These are phyloP conservation scores for Clonostachys sp. DNA, from an alignment of 2,329 filamentous ascomycete genomes.

Conservation along the genomic window DNA sequence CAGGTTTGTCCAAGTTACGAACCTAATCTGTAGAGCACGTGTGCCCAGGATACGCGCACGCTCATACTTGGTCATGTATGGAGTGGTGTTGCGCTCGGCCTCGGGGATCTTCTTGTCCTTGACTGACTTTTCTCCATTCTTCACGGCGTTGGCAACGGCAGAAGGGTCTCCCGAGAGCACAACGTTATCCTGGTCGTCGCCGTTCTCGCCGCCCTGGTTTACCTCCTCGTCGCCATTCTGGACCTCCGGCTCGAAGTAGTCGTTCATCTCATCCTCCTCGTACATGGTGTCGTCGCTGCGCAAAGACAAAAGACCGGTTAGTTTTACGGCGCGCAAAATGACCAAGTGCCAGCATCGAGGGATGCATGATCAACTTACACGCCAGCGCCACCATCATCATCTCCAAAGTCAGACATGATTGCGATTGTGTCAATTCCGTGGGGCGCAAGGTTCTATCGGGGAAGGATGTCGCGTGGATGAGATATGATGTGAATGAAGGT, in stretches of 20 bases:
- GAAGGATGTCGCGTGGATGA: no score
- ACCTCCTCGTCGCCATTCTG: conserved; percentile 52
- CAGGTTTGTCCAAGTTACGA: conserved; percentile 18
- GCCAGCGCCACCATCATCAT: conserved; percentile 56
- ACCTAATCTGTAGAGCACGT: conserved; percentile 93
- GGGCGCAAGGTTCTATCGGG: no score
- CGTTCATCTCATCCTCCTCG: conserved; percentile 64
- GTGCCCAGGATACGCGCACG: conserved; percentile 89
- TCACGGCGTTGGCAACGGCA: conserved; percentile 50
- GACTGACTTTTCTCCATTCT: conserved; percentile 48
- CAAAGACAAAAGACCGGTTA: not conserved
- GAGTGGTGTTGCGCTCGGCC: conserved; percentile 85
- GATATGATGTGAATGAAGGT: not conserved
- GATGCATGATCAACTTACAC: conserved; percentile 36
- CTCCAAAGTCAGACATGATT: conserved; percentile 70
- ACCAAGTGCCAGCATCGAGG: not conserved
- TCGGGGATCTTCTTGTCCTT: conserved; percentile 88
- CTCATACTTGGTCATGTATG: conserved; percentile 99
- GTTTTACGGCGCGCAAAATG: not conserved
- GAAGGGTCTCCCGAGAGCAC: conserved; percentile 58
- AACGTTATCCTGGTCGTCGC: conserved; percentile 52
- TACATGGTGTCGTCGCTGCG: conserved; percentile 64
- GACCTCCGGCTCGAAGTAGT: conserved; percentile 53
- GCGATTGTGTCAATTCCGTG: not conserved
- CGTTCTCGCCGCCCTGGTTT: conserved; percentile 36